Evolutionary conservation across 495 filamentous ascomycete species (phyloP), one percentile per base, ranked within the genome.

Genomic region (Podospora sp.): DNA sequence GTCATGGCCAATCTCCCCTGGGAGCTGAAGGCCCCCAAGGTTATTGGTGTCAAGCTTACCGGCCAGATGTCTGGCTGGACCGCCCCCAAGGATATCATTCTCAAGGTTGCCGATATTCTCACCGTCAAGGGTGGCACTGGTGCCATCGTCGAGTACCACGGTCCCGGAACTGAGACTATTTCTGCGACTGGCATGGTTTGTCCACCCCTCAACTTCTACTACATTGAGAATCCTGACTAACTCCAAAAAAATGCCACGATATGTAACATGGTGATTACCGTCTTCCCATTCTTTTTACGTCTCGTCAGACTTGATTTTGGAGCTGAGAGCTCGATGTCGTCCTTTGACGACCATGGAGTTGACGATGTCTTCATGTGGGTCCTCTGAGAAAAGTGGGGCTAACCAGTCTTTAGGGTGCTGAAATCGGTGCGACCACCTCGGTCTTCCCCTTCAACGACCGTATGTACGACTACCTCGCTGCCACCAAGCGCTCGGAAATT

Each of bases 61-160:
- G 95, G 95, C 62, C 68, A 93, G 78, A 71, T 99, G 80, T 91
- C 87, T 72, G 96, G 95, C 80, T 99, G 95, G 95, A 92, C 94
- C 68, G 77, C 96, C 53, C 92, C 95, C 53, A 98, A 99, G 84
- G 94, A 99, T 82, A 91, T 99, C 73, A 99, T 99, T 77, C 88
- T 99, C 29, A 97, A 97, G 89, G 92, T 98, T 72, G 95, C 95
- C 69, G 95, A 94, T 75, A 94, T 96, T 68, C 87, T 97, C 63
- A 98, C 96, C 57, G 95, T 99, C 71, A 97, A 97, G 87, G 95
- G 95, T 80, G 95, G 95, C 73, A 99, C 95, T 77, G 95, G 95
- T 76, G 90, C 91, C 58, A 98, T 99, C 72, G 91, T 98, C 68
- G 95, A 99, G 79, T 99, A 98, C 79, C 88, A 63, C 63, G 75